A percentile compares a stretch with the other conserved stretches of the same genome.
These are phyloP conservation scores for Aphanomyces invadans DNA, from an alignment of 352 stramenopile genomes.

Conservation along the genomic window DNA sequence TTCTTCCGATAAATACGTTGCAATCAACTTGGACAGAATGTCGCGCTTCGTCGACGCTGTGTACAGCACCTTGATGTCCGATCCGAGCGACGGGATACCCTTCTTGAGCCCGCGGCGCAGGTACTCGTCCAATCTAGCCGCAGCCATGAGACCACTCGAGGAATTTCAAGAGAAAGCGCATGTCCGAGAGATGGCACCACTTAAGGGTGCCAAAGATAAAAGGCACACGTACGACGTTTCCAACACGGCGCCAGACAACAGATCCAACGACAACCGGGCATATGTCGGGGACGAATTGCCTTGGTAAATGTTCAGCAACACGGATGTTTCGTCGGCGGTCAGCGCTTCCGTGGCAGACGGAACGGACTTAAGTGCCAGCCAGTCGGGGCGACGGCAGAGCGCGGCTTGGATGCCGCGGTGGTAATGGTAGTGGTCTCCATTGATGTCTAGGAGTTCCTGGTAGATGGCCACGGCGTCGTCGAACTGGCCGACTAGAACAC, in stretches of 20 bases:
- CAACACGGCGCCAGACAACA: slow-evolving; percentile 2
- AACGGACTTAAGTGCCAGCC: slow-evolving; percentile 41
- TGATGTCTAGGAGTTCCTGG: slow-evolving; percentile 70
- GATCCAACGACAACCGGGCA: slow-evolving; percentile 17
- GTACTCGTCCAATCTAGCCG: slow-evolving; percentile 41
- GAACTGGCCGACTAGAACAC: slow-evolving; percentile 35
- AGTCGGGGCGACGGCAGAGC: slow-evolving; percentile 47
- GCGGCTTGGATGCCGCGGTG: slow-evolving; percentile 82
- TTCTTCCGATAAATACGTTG: slow-evolving; percentile 74
- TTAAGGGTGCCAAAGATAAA: no score
- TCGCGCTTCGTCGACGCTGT: slow-evolving; percentile 38
- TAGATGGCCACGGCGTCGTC: slow-evolving; percentile 61
- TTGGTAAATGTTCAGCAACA: slow-evolving; percentile 5
- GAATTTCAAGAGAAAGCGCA: no score
- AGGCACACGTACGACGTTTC: slow-evolving; percentile 11
- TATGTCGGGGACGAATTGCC: slow-evolving; percentile 15
- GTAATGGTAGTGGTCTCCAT: slow-evolving; percentile 88
- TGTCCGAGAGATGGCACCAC: no score
- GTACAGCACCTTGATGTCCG: slow-evolving; percentile 90
- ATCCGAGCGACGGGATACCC: slow-evolving; percentile 90
- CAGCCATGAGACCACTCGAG: no score
- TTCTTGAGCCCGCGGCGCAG: slow-evolving; percentile 68
- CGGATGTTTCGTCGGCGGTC: slow-evolving; percentile 7
- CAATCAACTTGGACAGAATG: slow-evolving; percentile 63
- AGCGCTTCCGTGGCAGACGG: slow-evolving; percentile 41